Evolutionary conservation across 2,329 filamentous ascomycete species (phyloP).

Genomic region (Cladorrhinum sp.): DNA sequence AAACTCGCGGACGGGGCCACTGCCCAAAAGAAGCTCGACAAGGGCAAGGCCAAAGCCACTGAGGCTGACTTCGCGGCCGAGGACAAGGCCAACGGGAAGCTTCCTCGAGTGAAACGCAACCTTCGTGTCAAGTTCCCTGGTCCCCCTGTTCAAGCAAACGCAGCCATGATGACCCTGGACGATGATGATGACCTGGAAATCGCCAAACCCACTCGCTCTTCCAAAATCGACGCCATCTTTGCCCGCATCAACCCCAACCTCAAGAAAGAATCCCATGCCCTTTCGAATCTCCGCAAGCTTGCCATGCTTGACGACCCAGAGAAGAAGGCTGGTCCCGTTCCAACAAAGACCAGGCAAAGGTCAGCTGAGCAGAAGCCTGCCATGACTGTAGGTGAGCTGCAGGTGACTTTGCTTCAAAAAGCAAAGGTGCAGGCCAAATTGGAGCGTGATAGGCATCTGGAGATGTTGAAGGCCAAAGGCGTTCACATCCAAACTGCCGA

Average conservation of each 20-base stretch:
- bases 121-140: constrained; percentile 50
- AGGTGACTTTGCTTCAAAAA: constrained; percentile 63
- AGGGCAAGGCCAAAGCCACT: constrained; percentile 59
- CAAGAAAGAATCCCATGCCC: constrained; percentile 59
- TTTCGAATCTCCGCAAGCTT: constrained; percentile 68
- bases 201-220: constrained; percentile 51
- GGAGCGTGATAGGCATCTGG: constrained; percentile 74
- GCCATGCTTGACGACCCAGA: constrained; percentile 67
- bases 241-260: constrained; percentile 64
- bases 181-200: constrained; percentile 60
- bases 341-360: constrained; percentile 38
- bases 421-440: constrained; percentile 76
- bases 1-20: constrained; percentile 33
- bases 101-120: constrained; percentile 41
- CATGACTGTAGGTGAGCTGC: constrained; percentile 69
- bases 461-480: constrained; percentile 74
- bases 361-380: constrained; percentile 33
- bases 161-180: constrained; percentile 40
- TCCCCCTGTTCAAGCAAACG: constrained; percentile 34
- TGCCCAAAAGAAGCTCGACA: constrained; percentile 40
- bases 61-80: constrained; percentile 27
- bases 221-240: constrained; percentile 62
- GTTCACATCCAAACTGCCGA: constrained; percentile 80
- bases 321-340: constrained; percentile 42
- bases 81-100: constrained; percentile 25